Conservation (phyloP, 164 flowering plant genomes). For the Macadamia integrifolia region DNA sequence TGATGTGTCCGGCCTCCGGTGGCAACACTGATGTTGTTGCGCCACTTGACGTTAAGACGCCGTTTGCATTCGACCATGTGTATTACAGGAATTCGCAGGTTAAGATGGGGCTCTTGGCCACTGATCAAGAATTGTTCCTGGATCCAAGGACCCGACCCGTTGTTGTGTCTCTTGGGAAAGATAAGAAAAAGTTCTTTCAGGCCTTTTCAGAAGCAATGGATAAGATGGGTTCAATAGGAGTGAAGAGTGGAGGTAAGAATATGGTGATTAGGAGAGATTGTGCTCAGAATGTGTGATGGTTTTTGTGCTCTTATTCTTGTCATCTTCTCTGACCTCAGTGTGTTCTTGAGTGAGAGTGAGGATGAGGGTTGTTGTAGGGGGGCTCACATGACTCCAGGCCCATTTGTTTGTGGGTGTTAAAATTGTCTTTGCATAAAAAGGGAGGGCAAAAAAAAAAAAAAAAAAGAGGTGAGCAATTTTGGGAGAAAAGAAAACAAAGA, state of each 20-base stretch:
- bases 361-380: too few species aligned
- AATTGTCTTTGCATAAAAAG: too few species aligned
- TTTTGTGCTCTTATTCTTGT: neutral
- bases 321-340: too few species aligned
- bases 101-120: conserved; percentile 57
- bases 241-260: conserved; percentile 59
- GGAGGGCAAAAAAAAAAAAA: too few species aligned
- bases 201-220: conserved; percentile 81
- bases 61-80: conserved; percentile 67
- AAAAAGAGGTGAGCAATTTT: too few species aligned
- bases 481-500: too few species aligned
- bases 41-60: conserved; percentile 79
- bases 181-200: conserved; percentile 59
- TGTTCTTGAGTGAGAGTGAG: too few species aligned
- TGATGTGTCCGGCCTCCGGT: conserved; percentile 69
- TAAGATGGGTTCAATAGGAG: conserved; percentile 72
- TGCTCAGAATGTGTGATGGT: conserved; percentile 16
- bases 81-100: conserved; percentile 60
- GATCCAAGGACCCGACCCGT: conserved; percentile 62
- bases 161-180: conserved; percentile 54
- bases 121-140: conserved; percentile 66
- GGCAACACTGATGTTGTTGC: conserved; percentile 54
- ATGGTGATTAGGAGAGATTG: conserved; percentile 80
- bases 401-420: too few species aligned
- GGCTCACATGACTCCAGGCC: too few species aligned